Conservation (phyloP, 495 filamentous ascomycete species). For the Hypoxylon cercidicola region DNA sequence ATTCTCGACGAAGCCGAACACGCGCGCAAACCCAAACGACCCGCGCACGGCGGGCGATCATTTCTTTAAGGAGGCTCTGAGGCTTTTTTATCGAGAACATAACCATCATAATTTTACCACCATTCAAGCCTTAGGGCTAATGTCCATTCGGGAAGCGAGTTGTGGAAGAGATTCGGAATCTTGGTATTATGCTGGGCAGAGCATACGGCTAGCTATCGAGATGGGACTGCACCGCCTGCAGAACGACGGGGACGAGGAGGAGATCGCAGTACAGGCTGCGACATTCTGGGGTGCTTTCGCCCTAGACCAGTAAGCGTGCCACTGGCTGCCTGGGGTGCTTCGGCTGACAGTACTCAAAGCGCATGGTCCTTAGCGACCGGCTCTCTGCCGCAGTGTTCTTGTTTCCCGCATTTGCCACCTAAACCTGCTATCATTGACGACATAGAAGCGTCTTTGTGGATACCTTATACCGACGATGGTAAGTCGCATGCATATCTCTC, state of each 20-base stretch:
- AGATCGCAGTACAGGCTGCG: constrained; percentile 70
- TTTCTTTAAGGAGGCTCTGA: constrained; percentile 75
- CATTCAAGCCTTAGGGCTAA: constrained; percentile 80
- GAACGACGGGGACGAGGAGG: constrained; percentile 58
- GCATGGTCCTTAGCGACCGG: constrained; percentile 73
- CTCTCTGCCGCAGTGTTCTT: constrained; percentile 69
- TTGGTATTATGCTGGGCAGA: constrained; percentile 73
- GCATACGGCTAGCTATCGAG: constrained; percentile 72
- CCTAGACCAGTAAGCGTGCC: constrained; percentile 69
- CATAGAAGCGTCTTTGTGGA: constrained; percentile 64
- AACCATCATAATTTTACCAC: constrained; percentile 75
- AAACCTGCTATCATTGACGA: constrained; percentile 67
- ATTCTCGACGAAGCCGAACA: constrained; percentile 73
- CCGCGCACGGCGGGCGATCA: constrained; percentile 73
- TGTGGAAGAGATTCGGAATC: constrained; percentile 72
- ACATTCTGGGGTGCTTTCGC: constrained; percentile 80
- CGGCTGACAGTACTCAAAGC: constrained; percentile 52
- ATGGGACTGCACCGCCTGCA: constrained; percentile 68
- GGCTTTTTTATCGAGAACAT: constrained; percentile 64
- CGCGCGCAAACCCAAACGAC: constrained; percentile 69
- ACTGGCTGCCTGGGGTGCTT: constrained; percentile 13
- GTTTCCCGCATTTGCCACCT: constrained; percentile 62
- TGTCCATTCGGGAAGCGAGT: constrained; percentile 74
- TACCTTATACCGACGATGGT: constrained; percentile 69
- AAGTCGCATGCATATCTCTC: constrained; percentile 22